phyloP scores from a whole-genome alignment of 1,284 basidiomycete species.

The Ustilago crameri region DNA sequence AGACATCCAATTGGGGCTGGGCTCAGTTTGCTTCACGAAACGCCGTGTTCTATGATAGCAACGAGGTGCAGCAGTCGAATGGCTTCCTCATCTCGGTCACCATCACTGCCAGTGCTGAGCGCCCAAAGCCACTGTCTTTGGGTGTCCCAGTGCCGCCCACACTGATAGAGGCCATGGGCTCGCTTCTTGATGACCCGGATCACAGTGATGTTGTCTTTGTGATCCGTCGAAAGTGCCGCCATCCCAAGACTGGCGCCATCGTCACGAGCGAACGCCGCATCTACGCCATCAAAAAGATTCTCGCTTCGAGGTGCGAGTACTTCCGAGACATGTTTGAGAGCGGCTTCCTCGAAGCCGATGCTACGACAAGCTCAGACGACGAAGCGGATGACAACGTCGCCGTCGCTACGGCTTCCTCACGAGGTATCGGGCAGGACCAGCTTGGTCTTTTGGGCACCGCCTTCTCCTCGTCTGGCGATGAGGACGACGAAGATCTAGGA shows the following conservation, averaged over 20 bases:
- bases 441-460: constrained; percentile 13
- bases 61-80: constrained; percentile 73
- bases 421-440: constrained; percentile 35
- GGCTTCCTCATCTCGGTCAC: constrained; percentile 81
- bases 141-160: constrained; percentile 75
- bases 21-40: constrained; percentile 81
- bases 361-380: constrained; percentile 51
- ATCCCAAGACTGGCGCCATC: constrained; percentile 23
- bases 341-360: constrained; percentile 63
- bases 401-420: constrained; percentile 5
- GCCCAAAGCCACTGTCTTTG: constrained; percentile 72
- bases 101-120: constrained; percentile 77
- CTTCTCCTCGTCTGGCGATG: constrained; percentile 16
- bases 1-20: constrained; percentile 72
- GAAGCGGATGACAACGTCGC: constrained; percentile 27
- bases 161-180: constrained; percentile 77
- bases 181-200: constrained; percentile 79
- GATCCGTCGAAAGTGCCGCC: constrained; percentile 37
- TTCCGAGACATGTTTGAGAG: constrained; percentile 66
- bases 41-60: constrained; percentile 76
- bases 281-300: constrained; percentile 69
- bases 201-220: constrained; percentile 72
- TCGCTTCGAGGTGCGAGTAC: constrained; percentile 68
- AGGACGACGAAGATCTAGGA: constrained; percentile 46
- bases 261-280: constrained; percentile 58